These are phyloP conservation scores for Mortierella alpina DNA, from an alignment of 192 early-diverging fungal genomes.

Conservation along the genomic window DNA sequence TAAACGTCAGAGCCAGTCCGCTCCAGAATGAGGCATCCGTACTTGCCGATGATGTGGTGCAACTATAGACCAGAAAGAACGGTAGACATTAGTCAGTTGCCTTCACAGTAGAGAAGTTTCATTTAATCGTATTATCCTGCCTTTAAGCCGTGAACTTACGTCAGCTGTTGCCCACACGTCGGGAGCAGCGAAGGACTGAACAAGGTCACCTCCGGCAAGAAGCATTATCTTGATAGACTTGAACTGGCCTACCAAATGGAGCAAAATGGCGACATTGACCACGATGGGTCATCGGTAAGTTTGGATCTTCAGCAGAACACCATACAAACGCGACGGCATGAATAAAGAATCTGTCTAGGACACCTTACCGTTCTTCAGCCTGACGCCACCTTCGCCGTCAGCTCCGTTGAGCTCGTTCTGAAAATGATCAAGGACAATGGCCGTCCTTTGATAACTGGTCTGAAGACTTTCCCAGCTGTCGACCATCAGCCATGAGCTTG, in stretches of 20 bases:
- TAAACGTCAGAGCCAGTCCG: conserved; percentile 93
- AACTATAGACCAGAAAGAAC: conserved; percentile 59
- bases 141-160: conserved; percentile 59
- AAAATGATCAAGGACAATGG: conserved; percentile 95
- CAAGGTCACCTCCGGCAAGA: conserved; percentile 96
- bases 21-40: conserved; percentile 96
- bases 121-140: background rate
- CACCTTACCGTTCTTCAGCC: conserved; percentile 65
- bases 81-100: background rate
- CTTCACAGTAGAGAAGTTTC: background rate
- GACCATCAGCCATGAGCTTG: conserved; percentile 94
- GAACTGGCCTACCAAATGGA: conserved; percentile 54
- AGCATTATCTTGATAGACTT: conserved; percentile 87
- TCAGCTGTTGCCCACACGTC: conserved; percentile 90
- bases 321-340: background rate
- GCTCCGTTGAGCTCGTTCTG: conserved; percentile 85
- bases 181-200: conserved; percentile 93
- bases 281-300: background rate
- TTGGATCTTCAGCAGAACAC: background rate
- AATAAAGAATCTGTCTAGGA: background rate
- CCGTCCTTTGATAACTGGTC: conserved; percentile 83
- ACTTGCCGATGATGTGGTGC: conserved; percentile 89
- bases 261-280: background rate
- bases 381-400: conserved; percentile 74
- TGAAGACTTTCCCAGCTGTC: conserved; percentile 94